Conservation (phyloP, 176 grass and related monocot species). For the Coix lacrymajobi region DNA sequence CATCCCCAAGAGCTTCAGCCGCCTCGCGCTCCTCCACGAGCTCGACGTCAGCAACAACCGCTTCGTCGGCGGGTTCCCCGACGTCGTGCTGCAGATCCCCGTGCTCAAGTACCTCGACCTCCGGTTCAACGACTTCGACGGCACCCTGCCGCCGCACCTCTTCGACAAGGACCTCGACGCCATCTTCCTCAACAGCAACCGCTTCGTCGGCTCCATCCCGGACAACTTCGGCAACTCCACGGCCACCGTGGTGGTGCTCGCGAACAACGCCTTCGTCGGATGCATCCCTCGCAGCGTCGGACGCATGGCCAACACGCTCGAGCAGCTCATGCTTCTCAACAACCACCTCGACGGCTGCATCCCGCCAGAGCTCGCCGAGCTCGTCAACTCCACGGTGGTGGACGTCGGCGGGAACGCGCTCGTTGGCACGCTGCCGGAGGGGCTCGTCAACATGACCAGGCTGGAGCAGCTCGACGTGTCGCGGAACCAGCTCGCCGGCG, state of each 20-base stretch:
- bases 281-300: conserved; percentile 61
- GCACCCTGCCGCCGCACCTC: conserved; percentile 39
- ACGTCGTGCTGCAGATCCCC: conserved; percentile 37
- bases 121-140: conserved; percentile 76
- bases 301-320: conserved; percentile 59
- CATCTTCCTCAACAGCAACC: conserved; percentile 68
- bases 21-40: conserved; percentile 52
- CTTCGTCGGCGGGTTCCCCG: conserved; percentile 60
- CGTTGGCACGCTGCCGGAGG: conserved; percentile 40
- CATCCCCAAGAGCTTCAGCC: conserved; percentile 55
- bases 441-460: conserved; percentile 24
- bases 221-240: conserved; percentile 56
- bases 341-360: conserved; percentile 64
- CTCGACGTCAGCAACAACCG: conserved; percentile 88
- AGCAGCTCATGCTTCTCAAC: conserved; percentile 51
- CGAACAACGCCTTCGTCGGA: conserved; percentile 56
- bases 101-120: conserved; percentile 65
- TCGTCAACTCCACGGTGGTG: conserved; percentile 40
- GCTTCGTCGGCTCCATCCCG: conserved; percentile 47
- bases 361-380: conserved; percentile 38
- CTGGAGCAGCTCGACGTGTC: conserved; percentile 54
- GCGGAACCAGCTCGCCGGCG: conserved; percentile 44
- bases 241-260: conserved; percentile 52
- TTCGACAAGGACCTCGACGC: conserved; percentile 70
- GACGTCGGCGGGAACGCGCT: conserved; percentile 46